Percentiles rank a stretch among this genome's conserved stretches.
These are phyloP conservation scores for Cladosporium sp. DNA, from an alignment of 2,329 filamentous ascomycete genomes.

Conservation along the genomic window DNA sequence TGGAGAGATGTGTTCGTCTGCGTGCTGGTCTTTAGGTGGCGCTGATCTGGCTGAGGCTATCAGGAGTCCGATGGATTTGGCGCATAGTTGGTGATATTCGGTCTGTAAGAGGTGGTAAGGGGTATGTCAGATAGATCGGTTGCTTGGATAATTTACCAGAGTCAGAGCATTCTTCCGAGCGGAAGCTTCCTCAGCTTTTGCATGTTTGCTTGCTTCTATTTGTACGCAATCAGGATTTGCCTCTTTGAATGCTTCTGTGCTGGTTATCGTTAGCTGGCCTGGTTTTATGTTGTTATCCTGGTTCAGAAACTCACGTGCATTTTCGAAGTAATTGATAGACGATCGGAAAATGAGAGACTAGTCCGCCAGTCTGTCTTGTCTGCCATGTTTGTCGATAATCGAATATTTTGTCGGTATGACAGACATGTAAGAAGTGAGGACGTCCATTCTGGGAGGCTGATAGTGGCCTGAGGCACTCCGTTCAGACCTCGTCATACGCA, in stretches of 20 bases:
- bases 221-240: slow-evolving; percentile 41
- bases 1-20: slow-evolving; percentile 28
- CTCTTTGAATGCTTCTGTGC: slow-evolving; percentile 46
- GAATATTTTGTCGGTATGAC: no score
- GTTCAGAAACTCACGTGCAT: slow-evolving; percentile 39
- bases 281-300: not conserved
- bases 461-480: not conserved
- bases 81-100: slow-evolving; percentile 47
- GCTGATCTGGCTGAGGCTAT: slow-evolving; percentile 29
- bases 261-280: slow-evolving; percentile 26
- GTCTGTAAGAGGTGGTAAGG: slow-evolving; percentile 41
- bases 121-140: slow-evolving; percentile 20
- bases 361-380: slow-evolving; percentile 35
- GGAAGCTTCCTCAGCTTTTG: slow-evolving; percentile 61
- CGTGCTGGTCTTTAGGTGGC: slow-evolving; percentile 21
- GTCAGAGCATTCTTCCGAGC: slow-evolving; percentile 56
- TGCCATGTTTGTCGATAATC: slow-evolving; percentile 17
- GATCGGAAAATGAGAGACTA: slow-evolving; percentile 41
- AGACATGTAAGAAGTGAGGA: no score
- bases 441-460: no score
- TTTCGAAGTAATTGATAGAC: slow-evolving; percentile 41
- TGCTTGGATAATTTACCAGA: slow-evolving; percentile 42
- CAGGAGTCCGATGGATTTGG: slow-evolving; percentile 25
- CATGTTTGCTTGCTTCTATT: slow-evolving; percentile 50
- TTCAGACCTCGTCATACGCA: not conserved